phyloP scores from a whole-genome alignment of 1,284 basidiomycete species.

The Bothia castanella region DNA sequence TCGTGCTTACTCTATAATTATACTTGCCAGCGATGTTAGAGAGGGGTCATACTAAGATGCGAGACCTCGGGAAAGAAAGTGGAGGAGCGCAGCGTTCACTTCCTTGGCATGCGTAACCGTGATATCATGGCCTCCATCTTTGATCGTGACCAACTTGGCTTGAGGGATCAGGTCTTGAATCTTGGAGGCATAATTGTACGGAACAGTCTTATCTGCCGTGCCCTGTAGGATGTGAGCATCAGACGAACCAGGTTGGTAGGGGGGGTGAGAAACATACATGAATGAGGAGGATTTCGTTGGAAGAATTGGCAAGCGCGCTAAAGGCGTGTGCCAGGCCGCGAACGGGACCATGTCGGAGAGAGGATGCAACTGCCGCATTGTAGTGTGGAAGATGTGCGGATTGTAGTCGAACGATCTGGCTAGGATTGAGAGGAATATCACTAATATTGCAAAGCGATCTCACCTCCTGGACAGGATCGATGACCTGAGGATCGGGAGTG shows the following conservation, averaged over 20 bases:
- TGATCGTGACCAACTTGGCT: conserved; percentile 53
- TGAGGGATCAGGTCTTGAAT: conserved; percentile 53
- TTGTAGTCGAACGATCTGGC: conserved; percentile 63
- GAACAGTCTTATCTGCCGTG: conserved; percentile 61
- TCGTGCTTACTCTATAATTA: conserved; percentile 3
- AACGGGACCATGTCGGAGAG: conserved; percentile 67
- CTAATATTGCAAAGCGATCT: background rate
- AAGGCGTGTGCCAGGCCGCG: conserved; percentile 55
- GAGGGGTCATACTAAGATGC: background rate
- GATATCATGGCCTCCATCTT: conserved; percentile 61
- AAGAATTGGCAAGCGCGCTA: conserved; percentile 43
- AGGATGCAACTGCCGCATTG: conserved; percentile 68
- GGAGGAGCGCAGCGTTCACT: conserved; percentile 39
- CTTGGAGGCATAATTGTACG: conserved; percentile 53
- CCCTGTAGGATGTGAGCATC: conserved; percentile 42
- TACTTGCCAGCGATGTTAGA: background rate
- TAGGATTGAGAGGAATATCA: background rate
- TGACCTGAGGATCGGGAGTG: conserved; percentile 4
- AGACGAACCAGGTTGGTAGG: background rate
- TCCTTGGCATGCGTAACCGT: conserved; percentile 52
- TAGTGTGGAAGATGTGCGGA: conserved; percentile 69
- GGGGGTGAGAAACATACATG: conserved; percentile 45
- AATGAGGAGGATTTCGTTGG: conserved; percentile 54
- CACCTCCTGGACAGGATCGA: conserved; percentile 41
- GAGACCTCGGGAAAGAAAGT: conserved; percentile 35